phyloP scores from a whole-genome alignment of 2,329 filamentous ascomycete genomes.

The Clonostachys rhizophaga region DNA sequence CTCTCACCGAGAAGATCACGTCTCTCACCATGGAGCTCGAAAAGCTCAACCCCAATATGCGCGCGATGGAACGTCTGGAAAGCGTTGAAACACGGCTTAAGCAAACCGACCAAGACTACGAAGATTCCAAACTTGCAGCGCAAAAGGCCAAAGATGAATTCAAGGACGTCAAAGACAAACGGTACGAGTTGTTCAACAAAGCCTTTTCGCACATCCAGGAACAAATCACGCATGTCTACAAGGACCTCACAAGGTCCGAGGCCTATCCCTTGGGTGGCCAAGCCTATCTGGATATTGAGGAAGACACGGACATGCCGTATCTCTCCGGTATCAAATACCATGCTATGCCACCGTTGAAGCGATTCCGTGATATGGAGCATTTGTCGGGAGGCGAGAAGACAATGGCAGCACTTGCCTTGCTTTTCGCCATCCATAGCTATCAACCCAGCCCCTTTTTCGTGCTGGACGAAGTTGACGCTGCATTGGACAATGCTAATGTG shows the following conservation, averaged over 20 bases:
- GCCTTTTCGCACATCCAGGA: constrained; percentile 94
- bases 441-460: constrained; percentile 97
- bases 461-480: constrained; percentile 95
- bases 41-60: constrained; percentile 95
- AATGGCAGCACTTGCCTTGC: constrained; percentile 91
- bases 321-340: constrained; percentile 96
- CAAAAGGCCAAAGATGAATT: constrained; percentile 79
- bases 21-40: constrained; percentile 75
- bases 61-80: constrained; percentile 86
- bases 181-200: constrained; percentile 89
- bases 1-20: constrained; percentile 72
- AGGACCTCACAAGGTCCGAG: constrained; percentile 84
- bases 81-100: constrained; percentile 79
- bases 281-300: constrained; percentile 83
- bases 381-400: constrained; percentile 97
- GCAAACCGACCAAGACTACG: constrained; percentile 83
- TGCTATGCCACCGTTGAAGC: constrained; percentile 96
- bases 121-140: constrained; percentile 72
- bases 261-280: constrained; percentile 92
- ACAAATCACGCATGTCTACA: constrained; percentile 91
- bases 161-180: constrained; percentile 72
- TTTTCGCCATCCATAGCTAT: constrained; percentile 96
- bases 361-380: constrained; percentile 99
- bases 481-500: constrained; percentile 96
- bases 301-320: constrained; percentile 95